Percentiles rank a stretch among this genome's conserved stretches.
Evolutionary conservation across 78 protist genomes (phyloP).

Genomic region (Isochrysis galbana): DNA sequence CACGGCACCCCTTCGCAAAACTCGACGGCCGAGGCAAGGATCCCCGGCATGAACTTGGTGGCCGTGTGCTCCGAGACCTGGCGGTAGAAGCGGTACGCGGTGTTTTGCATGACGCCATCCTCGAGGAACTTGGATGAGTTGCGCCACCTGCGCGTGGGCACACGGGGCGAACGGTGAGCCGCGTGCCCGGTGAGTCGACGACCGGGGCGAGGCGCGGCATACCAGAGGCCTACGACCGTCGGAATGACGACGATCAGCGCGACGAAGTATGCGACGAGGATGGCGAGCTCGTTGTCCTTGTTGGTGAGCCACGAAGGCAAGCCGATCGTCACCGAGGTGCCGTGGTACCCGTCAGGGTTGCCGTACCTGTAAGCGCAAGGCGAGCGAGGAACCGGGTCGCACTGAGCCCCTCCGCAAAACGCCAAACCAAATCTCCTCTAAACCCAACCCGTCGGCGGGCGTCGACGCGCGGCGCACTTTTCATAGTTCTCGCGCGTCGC

Average conservation of each 20-base stretch:
- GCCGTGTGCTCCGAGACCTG: slow-evolving; percentile 1
- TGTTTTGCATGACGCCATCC: slow-evolving; percentile 40
- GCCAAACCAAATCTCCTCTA: too few relatives aligned
- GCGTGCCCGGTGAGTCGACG: neutral
- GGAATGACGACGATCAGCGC: slow-evolving; percentile 22
- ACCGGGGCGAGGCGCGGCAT: too few relatives aligned
- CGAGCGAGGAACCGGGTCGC: too few relatives aligned
- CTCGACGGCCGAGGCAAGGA: neutral
- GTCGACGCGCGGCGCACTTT: too few relatives aligned
- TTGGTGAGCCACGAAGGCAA: slow-evolving; percentile 36
- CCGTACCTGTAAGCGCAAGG: slow-evolving; percentile 49
- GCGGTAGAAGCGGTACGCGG: slow-evolving; percentile 19
- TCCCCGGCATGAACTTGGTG: neutral
- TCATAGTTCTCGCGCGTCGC: slow-evolving; percentile 47
- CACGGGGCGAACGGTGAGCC: neutral
- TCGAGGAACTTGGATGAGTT: neutral
- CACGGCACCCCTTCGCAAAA: neutral
- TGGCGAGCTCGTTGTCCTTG: slow-evolving; percentile 32
- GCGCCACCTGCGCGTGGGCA: neutral
- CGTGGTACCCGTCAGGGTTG: slow-evolving; percentile 61
- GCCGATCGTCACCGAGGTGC: slow-evolving; percentile 48
- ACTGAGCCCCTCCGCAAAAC: too few relatives aligned
- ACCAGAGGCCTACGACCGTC: slow-evolving; percentile 29
- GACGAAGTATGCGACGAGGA: slow-evolving; percentile 38
- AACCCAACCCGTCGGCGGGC: too few relatives aligned